phyloP scores from a whole-genome alignment of 1,284 basidiomycete species.

The Malassezia pachydermatis region DNA sequence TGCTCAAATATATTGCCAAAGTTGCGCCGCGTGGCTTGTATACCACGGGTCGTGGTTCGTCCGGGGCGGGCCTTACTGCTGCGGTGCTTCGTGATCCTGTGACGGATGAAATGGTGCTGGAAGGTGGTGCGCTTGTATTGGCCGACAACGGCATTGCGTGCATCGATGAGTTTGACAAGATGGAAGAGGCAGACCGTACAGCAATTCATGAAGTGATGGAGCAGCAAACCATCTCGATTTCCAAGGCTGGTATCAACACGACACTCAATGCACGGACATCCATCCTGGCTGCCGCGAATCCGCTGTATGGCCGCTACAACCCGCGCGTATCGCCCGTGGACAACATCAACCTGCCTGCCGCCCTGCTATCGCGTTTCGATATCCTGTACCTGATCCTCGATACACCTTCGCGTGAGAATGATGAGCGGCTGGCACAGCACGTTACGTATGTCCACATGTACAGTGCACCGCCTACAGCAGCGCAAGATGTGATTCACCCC shows the following conservation, averaged over 20 bases:
- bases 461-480: conserved; percentile 70
- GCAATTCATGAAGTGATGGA: conserved; percentile 99
- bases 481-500: conserved; percentile 63
- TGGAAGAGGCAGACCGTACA: conserved; percentile 95
- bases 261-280: conserved; percentile 97
- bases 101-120: conserved; percentile 98
- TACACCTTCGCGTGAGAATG: conserved; percentile 84
- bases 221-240: conserved; percentile 98
- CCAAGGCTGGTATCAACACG: conserved; percentile 97
- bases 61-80: conserved; percentile 93
- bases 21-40: conserved; percentile 95
- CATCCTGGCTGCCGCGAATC: conserved; percentile 94
- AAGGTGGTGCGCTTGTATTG: conserved; percentile 94
- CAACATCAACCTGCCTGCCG: conserved; percentile 97
- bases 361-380: conserved; percentile 89
- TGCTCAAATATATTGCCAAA: conserved; percentile 97
- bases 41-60: conserved; percentile 94
- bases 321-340: conserved; percentile 93
- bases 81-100: conserved; percentile 99
- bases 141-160: conserved; percentile 99
- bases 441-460: conserved; percentile 98
- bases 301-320: conserved; percentile 95
- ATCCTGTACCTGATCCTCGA: conserved; percentile 93
- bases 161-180: conserved; percentile 99
- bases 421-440: conserved; percentile 90